These are phyloP conservation scores for Paramecium sonneborni DNA, from an alignment of 73 alveolate genomes.

Conservation along the genomic window DNA sequence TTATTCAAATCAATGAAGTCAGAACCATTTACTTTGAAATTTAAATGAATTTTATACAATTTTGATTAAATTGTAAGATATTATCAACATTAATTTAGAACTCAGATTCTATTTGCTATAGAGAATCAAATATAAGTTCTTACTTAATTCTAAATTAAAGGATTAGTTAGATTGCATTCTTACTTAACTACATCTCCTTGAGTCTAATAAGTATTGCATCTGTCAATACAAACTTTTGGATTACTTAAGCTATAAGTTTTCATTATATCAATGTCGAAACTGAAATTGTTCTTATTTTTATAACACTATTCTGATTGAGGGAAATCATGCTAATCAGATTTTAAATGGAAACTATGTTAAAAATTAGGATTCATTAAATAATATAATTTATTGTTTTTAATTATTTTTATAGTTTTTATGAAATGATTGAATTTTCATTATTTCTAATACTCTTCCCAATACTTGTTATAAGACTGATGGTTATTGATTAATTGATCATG, in stretches of 20 bases:
- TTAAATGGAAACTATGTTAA: neutral
- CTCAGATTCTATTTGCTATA: neutral
- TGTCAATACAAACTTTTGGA: neutral
- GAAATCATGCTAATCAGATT: neutral
- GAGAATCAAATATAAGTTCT: neutral
- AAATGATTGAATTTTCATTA: neutral
- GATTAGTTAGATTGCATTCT: neutral
- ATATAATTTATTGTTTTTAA: neutral
- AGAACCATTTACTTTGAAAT: neutral
- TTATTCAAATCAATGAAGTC: neutral
- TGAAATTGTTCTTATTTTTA: neutral
- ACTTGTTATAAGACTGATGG: neutral
- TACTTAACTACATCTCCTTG: neutral
- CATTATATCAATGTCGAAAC: neutral
- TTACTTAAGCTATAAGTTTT: neutral
- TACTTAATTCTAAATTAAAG: neutral
- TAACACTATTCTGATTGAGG: neutral
- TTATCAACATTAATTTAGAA: neutral
- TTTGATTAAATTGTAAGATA: neutral
- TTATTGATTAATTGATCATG: slow-evolving; percentile 77
- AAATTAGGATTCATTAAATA: neutral
- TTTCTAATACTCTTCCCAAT: slow-evolving; percentile 45
- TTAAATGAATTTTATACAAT: neutral
- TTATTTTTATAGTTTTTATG: neutral
- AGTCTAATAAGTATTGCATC: neutral